Evolutionary conservation across 305 asterid species (phyloP).

Genomic region (Salvia sclarea): DNA sequence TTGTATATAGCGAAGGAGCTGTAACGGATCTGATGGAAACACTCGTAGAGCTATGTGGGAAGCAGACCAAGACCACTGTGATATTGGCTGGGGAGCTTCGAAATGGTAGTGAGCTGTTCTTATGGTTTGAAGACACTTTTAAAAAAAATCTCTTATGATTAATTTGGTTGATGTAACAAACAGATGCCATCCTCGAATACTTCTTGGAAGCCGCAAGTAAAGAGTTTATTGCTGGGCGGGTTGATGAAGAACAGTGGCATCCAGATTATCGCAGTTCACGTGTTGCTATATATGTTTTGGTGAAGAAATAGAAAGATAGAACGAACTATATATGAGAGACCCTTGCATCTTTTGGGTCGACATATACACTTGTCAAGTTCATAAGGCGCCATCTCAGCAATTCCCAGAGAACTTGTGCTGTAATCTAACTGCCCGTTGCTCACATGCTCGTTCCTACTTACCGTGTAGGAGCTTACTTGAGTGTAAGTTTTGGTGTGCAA

Average conservation of each 20-base stretch:
- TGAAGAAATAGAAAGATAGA: conserved; percentile 46
- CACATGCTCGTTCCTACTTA: no score
- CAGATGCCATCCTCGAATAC: conserved; percentile 91
- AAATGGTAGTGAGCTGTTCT: conserved; percentile 50
- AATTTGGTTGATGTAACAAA: conserved; percentile 34
- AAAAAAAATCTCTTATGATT: neutral
- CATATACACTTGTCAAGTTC: no score
- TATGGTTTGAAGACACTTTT: neutral
- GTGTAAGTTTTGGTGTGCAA: no score
- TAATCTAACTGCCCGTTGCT: no score
- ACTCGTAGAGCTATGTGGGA: conserved; percentile 64
- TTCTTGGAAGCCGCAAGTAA: conserved; percentile 73
- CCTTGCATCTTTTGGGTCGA: neutral
- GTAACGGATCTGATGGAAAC: conserved; percentile 75
- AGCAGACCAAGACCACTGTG: conserved; percentile 74
- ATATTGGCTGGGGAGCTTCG: conserved; percentile 94
- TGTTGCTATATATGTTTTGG: conserved; percentile 68
- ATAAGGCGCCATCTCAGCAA: no score
- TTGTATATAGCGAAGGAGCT: conserved; percentile 83
- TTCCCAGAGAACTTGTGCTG: no score
- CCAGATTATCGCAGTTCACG: conserved; percentile 78
- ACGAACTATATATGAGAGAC: neutral
- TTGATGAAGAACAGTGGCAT: conserved; percentile 79
- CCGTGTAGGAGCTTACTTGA: no score
- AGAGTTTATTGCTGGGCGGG: conserved; percentile 69